phyloP scores from a whole-genome alignment of 2,329 filamentous ascomycete genomes.

The Penicillium hordei region DNA sequence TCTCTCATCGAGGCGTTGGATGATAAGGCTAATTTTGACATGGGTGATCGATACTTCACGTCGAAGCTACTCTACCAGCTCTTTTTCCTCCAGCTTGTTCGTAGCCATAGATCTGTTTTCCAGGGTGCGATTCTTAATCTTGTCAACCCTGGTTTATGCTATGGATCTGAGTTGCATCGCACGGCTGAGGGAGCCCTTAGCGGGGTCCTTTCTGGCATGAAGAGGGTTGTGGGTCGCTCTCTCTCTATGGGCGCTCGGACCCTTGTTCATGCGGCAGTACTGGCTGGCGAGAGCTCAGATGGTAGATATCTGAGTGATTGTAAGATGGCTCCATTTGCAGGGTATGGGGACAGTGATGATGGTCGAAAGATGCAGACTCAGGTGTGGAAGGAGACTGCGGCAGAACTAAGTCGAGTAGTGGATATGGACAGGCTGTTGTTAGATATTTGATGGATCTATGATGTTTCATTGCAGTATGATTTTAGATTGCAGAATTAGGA shows the following conservation, averaged over 20 bases:
- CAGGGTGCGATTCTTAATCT: neutral
- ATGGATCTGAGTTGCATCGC: slow-evolving; percentile 3
- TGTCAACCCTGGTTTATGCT: neutral
- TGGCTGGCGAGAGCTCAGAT: neutral
- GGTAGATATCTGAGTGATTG: neutral
- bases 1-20: neutral
- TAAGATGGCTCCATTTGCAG: neutral
- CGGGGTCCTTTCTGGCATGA: neutral
- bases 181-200: neutral
- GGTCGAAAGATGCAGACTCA: neutral
- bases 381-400: neutral
- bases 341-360: neutral
- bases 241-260: neutral
- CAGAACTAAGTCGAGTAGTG: too few species aligned
- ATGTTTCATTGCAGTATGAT: too few species aligned
- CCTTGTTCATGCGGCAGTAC: neutral
- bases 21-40: neutral
- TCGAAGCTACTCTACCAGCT: neutral
- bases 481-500: too few species aligned
- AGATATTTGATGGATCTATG: too few species aligned
- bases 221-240: neutral
- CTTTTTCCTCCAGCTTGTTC: neutral
- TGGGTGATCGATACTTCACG: neutral
- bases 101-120: too few species aligned
- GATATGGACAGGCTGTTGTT: too few species aligned